Evolutionary conservation across 768 basidiomycete species (phyloP).

Genomic region (Amanita thiersii): DNA sequence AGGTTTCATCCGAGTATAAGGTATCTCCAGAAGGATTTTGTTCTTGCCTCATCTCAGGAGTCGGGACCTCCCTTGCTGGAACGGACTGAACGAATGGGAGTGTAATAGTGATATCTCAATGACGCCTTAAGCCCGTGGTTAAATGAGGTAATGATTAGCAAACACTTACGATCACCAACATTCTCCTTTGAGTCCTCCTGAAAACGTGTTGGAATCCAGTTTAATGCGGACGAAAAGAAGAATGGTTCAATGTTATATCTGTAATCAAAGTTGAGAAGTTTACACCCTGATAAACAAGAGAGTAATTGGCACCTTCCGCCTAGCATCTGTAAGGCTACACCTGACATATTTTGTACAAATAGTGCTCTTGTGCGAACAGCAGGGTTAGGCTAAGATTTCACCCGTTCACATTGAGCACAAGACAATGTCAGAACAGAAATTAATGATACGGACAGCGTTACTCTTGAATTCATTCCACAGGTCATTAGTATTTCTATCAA

Average conservation of each 20-base stretch:
- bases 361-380: conserved; percentile 39
- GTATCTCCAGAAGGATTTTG: conserved; percentile 11
- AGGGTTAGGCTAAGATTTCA: conserved; percentile 13
- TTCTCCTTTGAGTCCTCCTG: conserved; percentile 35
- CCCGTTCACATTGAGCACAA: no score
- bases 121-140: neutral
- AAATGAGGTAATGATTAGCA: neutral
- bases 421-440: neutral
- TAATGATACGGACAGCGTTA: conserved; percentile 22
- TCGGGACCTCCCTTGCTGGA: conserved; percentile 14
- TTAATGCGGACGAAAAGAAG: conserved; percentile 57
- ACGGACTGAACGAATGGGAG: conserved; percentile 46
- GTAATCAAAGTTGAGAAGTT: neutral
- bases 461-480: conserved; percentile 31
- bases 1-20: conserved; percentile 5
- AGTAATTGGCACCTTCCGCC: conserved; percentile 37
- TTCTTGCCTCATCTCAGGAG: conserved; percentile 10
- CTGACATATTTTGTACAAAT: conserved; percentile 46
- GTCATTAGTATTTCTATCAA: conserved; percentile 17
- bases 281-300: neutral
- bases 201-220: conserved; percentile 63
- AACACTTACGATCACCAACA: conserved; percentile 44
- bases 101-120: conserved; percentile 49
- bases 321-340: conserved; percentile 50
- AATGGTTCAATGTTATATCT: conserved; percentile 59